Base-by-base conservation (phyloP, 2,329 filamentous ascomycete genomes). In the Sarocladiaceae sp. region DNA sequence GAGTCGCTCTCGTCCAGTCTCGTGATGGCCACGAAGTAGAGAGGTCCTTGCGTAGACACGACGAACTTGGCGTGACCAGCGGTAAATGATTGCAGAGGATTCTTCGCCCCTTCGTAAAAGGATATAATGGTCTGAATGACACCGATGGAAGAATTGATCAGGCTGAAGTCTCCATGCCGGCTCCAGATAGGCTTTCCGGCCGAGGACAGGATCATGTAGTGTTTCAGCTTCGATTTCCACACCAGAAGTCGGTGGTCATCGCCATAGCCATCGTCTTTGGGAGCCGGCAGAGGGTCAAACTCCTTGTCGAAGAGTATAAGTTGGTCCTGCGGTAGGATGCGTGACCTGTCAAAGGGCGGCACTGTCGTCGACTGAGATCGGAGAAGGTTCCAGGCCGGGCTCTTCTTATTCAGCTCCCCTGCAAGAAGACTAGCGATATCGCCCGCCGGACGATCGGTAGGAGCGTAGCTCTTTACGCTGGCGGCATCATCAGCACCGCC, bases 121-220 rank as follows among this genome's bases (percentile, higher is more conserved):
- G 93, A 97, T 50, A 98, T 95, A 54, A 98, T 91, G 33, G 93
- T 98, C 61, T 97, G 93, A 2, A 96, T 83, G 15, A 98, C 84
- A 32, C 93, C 93, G 61, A 97, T 91, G 55, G 93, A 96, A 42
- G 86, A 85, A 55, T 94, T 95, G 59, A 97, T 88, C 33, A 97
- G 70, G 45, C 84, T 82, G 52, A 95, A 76, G 54, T 96, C 88
- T 32, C 94, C 93, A 60, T 98, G 91, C 40, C 94, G 80, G 57
- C 89, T 97, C 73, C 91, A 98, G 40, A 98, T 94, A 10, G 93
- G 94, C 62, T 98, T 98, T 16, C 93, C 93, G 9, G 94, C 91
- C 12, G 89, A 91, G 2, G 93, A 97, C 2, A 98, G 71, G 55
- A 98, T 95, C 65, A 98, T 80, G 63, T 95, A 98, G 65, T 98